Base-by-base conservation (phyloP, 805 yeast genomes). In the Sungouiella blattae region DNA sequence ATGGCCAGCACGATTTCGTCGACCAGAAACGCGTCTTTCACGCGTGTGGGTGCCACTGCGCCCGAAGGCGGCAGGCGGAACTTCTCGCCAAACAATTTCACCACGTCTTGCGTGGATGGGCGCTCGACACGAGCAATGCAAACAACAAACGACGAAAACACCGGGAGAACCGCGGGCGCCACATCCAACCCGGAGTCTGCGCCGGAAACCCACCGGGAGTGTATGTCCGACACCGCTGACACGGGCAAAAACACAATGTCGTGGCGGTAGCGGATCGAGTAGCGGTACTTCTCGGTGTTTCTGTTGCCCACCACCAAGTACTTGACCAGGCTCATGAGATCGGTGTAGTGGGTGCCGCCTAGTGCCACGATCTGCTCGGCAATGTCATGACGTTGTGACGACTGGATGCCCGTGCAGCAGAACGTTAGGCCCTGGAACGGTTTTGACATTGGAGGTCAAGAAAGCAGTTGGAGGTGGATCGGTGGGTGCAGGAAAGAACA, bases 261-360 rank as follows among this genome's bases (percentile, higher is more conserved):
- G 32, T 62, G 59, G 22, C 86, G 58, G 37, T 66, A 62, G 37
- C 65, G 59, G 1, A 77, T 69, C 36, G 77, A 69, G 49, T 66
- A 79, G 33, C 58, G 58, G 53, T 70, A 77, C 51, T 79, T 79
- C 18, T 75, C 80, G 0, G 83, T 77, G 37, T 67, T 60, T 18
- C 73, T 60, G 26, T 67, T 68, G 1, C 87, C 87, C 20, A 81
- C 80, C 4, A 83, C 65, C 17, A 83, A 56, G 26, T 74, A 73
- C 35, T 73, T 69, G 2, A 77, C 80, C 51, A 78, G 80, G 31
- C 78, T 73, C 64, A 80, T 77, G 44, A 83, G 57, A 48, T 81
- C 81, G 27, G 68, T 67, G 39, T 71, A 67, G 44, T 69, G 75
- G 7, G 47, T 50, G 1, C 88, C 89, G 6, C 89, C 91, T 54